Percentiles rank a stretch among this genome's conserved stretches.
phyloP scores from a whole-genome alignment of 331 rosid genomes.

The Arachis monticola region DNA sequence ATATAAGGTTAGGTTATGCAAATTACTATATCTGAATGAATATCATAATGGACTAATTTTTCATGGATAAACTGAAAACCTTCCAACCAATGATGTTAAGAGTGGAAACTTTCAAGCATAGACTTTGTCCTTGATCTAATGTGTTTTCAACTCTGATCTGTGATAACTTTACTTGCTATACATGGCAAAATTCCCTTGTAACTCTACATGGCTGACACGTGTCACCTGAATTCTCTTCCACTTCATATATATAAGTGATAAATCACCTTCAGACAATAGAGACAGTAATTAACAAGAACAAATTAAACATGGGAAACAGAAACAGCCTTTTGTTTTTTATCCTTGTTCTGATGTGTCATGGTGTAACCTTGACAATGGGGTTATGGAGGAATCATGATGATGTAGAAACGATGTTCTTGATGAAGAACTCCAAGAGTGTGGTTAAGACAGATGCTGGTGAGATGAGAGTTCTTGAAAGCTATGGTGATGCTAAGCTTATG shows the following conservation, averaged over 20 bases:
- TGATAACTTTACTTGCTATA: conserved; percentile 25
- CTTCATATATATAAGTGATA: conserved; percentile 13
- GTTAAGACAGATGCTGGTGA: conserved; percentile 78
- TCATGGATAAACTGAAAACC: too few relatives aligned
- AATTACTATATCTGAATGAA: too few relatives aligned
- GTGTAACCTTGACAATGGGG: conserved; percentile 49
- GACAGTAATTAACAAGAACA: neutral
- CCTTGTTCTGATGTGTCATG: conserved; percentile 63
- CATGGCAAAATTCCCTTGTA: conserved; percentile 44
- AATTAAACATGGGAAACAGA: conserved; percentile 43
- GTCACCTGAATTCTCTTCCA: conserved; percentile 23
- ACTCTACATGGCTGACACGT: conserved; percentile 57
- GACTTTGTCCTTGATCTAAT: conserved; percentile 43
- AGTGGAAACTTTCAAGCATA: conserved; percentile 33
- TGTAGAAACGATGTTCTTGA: conserved; percentile 49
- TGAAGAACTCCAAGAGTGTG: conserved; percentile 53
- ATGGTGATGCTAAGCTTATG: conserved; percentile 35
- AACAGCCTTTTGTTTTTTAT: conserved; percentile 43
- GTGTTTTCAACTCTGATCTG: conserved; percentile 44
- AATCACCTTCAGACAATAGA: neutral
- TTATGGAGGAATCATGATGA: conserved; percentile 29
- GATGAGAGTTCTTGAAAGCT: conserved; percentile 64
- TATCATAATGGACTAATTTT: too few relatives aligned
- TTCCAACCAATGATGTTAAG: neutral
- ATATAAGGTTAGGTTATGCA: too few relatives aligned